A percentile compares a stretch with the other conserved stretches of the same genome.
phyloP scores from a whole-genome alignment of 768 basidiomycete species.

The Boletales sp. region DNA sequence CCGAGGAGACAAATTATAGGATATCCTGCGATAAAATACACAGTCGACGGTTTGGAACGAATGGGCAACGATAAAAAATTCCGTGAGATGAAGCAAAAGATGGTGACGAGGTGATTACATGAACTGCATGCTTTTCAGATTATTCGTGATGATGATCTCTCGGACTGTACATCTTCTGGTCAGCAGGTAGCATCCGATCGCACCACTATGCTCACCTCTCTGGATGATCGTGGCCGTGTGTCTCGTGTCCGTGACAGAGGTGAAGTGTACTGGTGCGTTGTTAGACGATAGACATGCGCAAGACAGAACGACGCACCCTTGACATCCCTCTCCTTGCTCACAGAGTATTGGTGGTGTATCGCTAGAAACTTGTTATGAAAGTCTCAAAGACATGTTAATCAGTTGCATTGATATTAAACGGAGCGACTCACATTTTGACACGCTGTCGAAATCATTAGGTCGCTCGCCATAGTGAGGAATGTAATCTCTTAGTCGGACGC shows the following conservation, averaged over 20 bases:
- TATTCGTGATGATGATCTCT: constrained; percentile 65
- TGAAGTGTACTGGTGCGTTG: constrained; percentile 59
- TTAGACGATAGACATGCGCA: constrained; percentile 6
- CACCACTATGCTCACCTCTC: constrained; percentile 47
- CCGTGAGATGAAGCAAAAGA: constrained; percentile 1
- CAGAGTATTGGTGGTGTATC: constrained; percentile 63
- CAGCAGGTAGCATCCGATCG: not conserved
- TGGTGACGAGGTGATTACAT: constrained; percentile 18
- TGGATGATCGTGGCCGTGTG: constrained; percentile 71
- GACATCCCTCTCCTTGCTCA: constrained; percentile 68
- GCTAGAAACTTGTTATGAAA: constrained; percentile 71
- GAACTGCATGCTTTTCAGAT: constrained; percentile 52
- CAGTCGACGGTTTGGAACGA: constrained; percentile 5
- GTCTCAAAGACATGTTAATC: constrained; percentile 40
- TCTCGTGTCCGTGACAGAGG: constrained; percentile 78
- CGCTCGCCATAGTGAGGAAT: constrained; percentile 70
- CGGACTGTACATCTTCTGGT: constrained; percentile 42
- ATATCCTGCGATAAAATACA: constrained; percentile 17
- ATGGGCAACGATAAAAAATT: constrained; percentile 4
- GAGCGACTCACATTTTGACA: constrained; percentile 61
- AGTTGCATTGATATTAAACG: not conserved
- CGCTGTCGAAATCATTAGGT: constrained; percentile 75
- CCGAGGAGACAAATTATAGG: constrained; percentile 12
- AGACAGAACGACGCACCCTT: constrained; percentile 50
- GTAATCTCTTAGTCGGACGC: constrained; percentile 66